Percentiles rank a stretch among this genome's conserved stretches.
These are phyloP conservation scores for Metarhizium guizhouense DNA, from an alignment of 2,329 filamentous ascomycete species.

Conservation along the genomic window DNA sequence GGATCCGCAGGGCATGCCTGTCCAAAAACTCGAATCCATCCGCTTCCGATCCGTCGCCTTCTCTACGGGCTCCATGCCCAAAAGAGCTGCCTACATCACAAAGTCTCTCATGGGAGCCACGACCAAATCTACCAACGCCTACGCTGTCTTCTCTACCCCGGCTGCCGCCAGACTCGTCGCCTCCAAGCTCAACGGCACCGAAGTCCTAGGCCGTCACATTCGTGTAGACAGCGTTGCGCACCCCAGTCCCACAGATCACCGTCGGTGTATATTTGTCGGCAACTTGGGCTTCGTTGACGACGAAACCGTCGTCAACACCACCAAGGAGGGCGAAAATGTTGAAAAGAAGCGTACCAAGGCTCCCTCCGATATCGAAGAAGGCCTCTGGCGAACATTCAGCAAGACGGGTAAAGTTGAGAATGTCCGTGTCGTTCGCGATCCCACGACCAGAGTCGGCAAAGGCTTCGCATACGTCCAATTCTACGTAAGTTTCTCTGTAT, in stretches of 20 bases:
- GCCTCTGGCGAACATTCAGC: slow-evolving; percentile 74
- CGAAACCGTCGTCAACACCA: slow-evolving; percentile 61
- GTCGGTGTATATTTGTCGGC: slow-evolving; percentile 89
- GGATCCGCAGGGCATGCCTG: slow-evolving; percentile 36
- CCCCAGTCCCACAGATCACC: slow-evolving; percentile 72
- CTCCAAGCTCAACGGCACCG: slow-evolving; percentile 69
- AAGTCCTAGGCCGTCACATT: slow-evolving; percentile 79
- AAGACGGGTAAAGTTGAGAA: slow-evolving; percentile 77
- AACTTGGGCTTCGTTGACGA: slow-evolving; percentile 96
- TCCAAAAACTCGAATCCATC: slow-evolving; percentile 77
- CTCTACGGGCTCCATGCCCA: slow-evolving; percentile 66
- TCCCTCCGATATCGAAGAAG: slow-evolving; percentile 84
- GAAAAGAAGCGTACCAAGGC: slow-evolving; percentile 66
- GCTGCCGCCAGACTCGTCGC: slow-evolving; percentile 69
- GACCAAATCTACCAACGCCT: slow-evolving; percentile 88
- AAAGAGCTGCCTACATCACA: slow-evolving; percentile 89
- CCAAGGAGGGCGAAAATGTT: slow-evolving; percentile 55
- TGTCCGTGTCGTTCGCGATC: slow-evolving; percentile 84
- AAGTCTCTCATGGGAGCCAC: slow-evolving; percentile 86
- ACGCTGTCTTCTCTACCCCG: slow-evolving; percentile 75
- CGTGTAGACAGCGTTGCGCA: slow-evolving; percentile 88
- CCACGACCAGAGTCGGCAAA: slow-evolving; percentile 87
- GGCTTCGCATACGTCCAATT: slow-evolving; percentile 98
- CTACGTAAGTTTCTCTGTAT: slow-evolving; percentile 38
- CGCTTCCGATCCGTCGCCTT: slow-evolving; percentile 93